Percentiles rank a stretch among this genome's conserved stretches.
These are phyloP conservation scores for Colletotrichum caudatum DNA, from an alignment of 2,329 filamentous ascomycete genomes.

Conservation along the genomic window DNA sequence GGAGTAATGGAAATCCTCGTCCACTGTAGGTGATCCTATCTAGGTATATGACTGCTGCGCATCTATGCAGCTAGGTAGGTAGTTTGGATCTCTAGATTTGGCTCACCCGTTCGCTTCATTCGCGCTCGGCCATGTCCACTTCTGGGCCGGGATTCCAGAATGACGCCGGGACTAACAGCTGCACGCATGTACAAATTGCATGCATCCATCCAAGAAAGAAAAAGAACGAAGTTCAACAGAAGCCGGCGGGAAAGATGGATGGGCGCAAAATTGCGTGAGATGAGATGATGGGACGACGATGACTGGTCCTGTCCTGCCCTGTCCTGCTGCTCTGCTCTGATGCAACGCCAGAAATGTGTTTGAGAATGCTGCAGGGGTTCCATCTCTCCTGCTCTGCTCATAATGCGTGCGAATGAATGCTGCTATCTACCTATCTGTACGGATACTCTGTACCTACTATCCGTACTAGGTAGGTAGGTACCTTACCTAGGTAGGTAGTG, in stretches of 20 bases:
- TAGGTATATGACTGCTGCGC: too few relatives aligned
- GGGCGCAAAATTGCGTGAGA: constrained; percentile 24
- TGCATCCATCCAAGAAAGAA: not conserved
- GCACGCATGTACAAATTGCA: too few relatives aligned
- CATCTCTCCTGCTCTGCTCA: constrained; percentile 34
- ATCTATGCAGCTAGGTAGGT: too few relatives aligned
- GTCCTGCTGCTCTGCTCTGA: constrained; percentile 29
- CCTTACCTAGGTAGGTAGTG: too few relatives aligned
- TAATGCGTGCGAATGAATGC: not conserved
- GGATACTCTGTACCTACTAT: too few relatives aligned
- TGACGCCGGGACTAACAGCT: too few relatives aligned
- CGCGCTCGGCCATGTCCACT: not conserved
- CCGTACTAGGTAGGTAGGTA: too few relatives aligned
- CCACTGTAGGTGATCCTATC: not conserved
- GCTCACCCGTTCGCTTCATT: not conserved
- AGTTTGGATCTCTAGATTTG: not conserved
- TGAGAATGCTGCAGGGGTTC: constrained; percentile 45
- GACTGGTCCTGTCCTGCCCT: constrained; percentile 27
- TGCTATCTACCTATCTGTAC: too few relatives aligned
- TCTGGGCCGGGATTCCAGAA: not conserved
- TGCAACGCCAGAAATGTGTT: constrained; percentile 43
- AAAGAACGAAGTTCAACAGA: constrained; percentile 3
- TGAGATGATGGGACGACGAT: constrained; percentile 37
- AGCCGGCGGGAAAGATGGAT: not conserved
- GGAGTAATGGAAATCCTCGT: too few relatives aligned